Percentiles rank a stretch among this genome's conserved stretches.
These are phyloP conservation scores for Kluyveromyces starmeri DNA, from an alignment of 805 yeast species.

Conservation along the genomic window DNA sequence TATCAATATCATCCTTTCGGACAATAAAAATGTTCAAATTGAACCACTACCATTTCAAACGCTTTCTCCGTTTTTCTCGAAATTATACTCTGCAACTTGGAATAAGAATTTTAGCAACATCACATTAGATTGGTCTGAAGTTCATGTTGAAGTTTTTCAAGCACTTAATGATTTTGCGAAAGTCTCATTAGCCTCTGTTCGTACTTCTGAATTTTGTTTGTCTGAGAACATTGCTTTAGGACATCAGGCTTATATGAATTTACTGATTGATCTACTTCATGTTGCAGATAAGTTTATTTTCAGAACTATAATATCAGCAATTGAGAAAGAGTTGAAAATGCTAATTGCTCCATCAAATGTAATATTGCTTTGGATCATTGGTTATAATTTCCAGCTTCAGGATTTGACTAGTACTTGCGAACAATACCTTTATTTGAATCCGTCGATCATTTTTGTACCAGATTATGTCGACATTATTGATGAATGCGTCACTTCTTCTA, in stretches of 20 bases:
- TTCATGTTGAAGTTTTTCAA: no score
- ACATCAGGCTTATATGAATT: not conserved
- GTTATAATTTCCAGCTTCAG: conserved; percentile 42
- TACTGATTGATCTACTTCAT: conserved; percentile 48
- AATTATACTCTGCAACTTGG: conserved; percentile 52
- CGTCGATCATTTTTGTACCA: conserved; percentile 52
- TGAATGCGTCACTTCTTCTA: conserved; percentile 15
- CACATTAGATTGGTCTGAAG: conserved; percentile 1
- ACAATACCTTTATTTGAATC: conserved; percentile 59
- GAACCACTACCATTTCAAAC: conserved; percentile 46
- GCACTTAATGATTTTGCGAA: no score
- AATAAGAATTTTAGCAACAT: conserved; percentile 7
- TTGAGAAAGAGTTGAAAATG: conserved; percentile 53
- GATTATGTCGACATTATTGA: conserved; percentile 30
- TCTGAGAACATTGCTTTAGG: not conserved
- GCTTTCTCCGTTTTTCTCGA: conserved; percentile 57
- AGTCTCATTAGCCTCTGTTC: no score
- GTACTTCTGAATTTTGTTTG: not conserved
- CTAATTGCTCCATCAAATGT: conserved; percentile 54
- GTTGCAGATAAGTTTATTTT: conserved; percentile 56
- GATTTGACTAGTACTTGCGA: conserved; percentile 53
- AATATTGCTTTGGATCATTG: conserved; percentile 42
- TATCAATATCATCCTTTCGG: conserved; percentile 37
- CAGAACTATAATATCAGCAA: conserved; percentile 46
- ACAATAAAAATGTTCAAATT: conserved; percentile 34